Base-by-base conservation (phyloP, 495 filamentous ascomycete species). In the Penicillium mononematosum region DNA sequence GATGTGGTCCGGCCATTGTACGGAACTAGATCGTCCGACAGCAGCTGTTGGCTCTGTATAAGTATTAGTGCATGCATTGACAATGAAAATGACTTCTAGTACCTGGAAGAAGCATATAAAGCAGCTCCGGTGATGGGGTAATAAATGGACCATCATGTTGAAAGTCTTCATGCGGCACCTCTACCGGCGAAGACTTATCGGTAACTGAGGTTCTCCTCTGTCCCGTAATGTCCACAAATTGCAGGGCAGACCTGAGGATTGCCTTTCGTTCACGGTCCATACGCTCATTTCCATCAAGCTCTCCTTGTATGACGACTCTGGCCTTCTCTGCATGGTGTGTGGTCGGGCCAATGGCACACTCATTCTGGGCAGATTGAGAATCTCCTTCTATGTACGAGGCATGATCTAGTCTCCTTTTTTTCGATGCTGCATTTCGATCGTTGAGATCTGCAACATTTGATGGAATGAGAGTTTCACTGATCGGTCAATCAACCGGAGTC, bases 1-100 rank as follows among this genome's bases (percentile, higher is more conserved):
- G 24, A 71, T 68, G 56, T 71, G 69, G 45, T 70, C 67, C 1
- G 69, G 69, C 69, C 69, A 71, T 47, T 59, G 56, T 34, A 67
- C 36, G 14, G 20, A 34, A 2, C 17, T 29, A 11, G 55, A 48
- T 17, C 44, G 34, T 19, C 48, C 55, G 29, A 20, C 20, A 14
- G 46, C 24, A 24, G 41, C 29, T 2, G 53, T 44, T 10, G 53
- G 58, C 14, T 62, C 62, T 69, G 34, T 31, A 31, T 27, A 11
- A 29, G 22, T 27, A 36, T 68, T 58, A 61, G 56, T 29, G 16
- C 9, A 24, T 38, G 5, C 11, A 1, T 5, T 8, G 10, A 8
- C 38, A 11, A 16, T 9, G 0, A 39, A 50, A 0, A 0, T 24
- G 16, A n/a, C 5, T 31, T 19, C 22, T 27, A 1, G 24, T 61